Percentiles rank a stretch among this genome's conserved stretches.
Conservation (phyloP, 2,329 filamentous ascomycete species). For the Ascochyta koolunga region DNA sequence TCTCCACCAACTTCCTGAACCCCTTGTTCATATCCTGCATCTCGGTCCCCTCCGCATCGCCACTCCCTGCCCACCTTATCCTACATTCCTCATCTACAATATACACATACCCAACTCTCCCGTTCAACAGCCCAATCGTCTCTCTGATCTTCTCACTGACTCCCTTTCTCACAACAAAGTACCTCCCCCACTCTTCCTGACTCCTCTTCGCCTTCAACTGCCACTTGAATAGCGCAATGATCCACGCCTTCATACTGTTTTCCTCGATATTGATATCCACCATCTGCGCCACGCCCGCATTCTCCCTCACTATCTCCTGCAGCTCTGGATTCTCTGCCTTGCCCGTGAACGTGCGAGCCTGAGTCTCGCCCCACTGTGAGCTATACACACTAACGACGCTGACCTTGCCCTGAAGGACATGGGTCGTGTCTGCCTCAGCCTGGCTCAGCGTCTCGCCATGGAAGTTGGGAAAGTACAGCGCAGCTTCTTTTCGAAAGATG, state of each 20-base stretch:
- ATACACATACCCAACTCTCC: conserved; percentile 92
- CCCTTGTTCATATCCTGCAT: conserved; percentile 69
- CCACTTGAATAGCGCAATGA: conserved; percentile 62
- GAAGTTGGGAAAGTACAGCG: conserved; percentile 94
- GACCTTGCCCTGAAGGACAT: conserved; percentile 72
- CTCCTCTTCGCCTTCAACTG: conserved; percentile 56
- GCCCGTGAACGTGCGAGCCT: conserved; percentile 72
- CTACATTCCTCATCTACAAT: conserved; percentile 84
- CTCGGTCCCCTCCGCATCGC: conserved; percentile 69
- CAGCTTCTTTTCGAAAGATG: conserved; percentile 81
- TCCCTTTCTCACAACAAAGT: conserved; percentile 65
- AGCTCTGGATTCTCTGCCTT: conserved; percentile 72
- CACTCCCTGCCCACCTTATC: conserved; percentile 94
- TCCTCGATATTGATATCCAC: conserved; percentile 91
- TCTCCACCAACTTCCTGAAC: conserved; percentile 59
- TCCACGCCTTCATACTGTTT: conserved; percentile 68
- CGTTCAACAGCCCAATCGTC: conserved; percentile 75
- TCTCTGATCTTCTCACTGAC: conserved; percentile 63
- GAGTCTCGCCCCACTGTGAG: conserved; percentile 82
- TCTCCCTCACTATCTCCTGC: conserved; percentile 63
- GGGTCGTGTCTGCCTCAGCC: conserved; percentile 70
- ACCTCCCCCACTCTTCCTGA: conserved; percentile 60
- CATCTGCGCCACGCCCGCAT: conserved; percentile 67
- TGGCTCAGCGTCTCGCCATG: conserved; percentile 74
- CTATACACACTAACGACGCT: conserved; percentile 83